Base-by-base conservation (phyloP, 106 monocot species). In the Allium sativum region DNA sequence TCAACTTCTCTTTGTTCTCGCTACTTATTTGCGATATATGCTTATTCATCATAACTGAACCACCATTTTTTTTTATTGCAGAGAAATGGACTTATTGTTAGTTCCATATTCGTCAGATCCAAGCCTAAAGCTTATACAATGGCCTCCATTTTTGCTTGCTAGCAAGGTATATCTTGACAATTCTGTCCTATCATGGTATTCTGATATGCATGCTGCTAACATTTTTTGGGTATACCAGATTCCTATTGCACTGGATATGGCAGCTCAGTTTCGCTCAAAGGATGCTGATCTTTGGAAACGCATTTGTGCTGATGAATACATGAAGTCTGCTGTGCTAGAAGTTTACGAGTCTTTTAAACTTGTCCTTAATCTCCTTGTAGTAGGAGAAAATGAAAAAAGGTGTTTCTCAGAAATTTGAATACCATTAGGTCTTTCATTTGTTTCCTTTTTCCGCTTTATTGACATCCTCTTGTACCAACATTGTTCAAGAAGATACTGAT, bases 281-380 rank as follows among this genome's bases (percentile, higher is more conserved):
- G 98, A 98, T 65, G 82, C 76, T 65, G 98, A 98, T 81, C 76
- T 98, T 18, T 98, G 98, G 98, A 98, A 75, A 69, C 92, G 98
- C 48, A 92, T 98, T 8, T 92, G 92, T 75, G 77, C 87, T 73
- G 98, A 98, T 73, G 98, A 98, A 67, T 92, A 98, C 66, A 98
- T 98, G 98, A 98, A 98, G 81, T 98, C 91, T 80, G 92, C 92
- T 58, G 85, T 98, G 31, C 69, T 98, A 44, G 98, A 98, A 85
- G 92, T 92, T 61, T 98, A 98, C 19, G 98, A 88, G 71, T 98
- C 98, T 58, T 92, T 91, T 46, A 98, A 98, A 72, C 85, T 80
- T 62, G 88, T 98, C 21, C 80, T 98, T 48, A 83, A 92, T 63
- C 67, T 85, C 60, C 70, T 98, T 52, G 88, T 98, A 16, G 78